Conservation (phyloP, 1,139 yeast species). For the Candida albicans region DNA sequence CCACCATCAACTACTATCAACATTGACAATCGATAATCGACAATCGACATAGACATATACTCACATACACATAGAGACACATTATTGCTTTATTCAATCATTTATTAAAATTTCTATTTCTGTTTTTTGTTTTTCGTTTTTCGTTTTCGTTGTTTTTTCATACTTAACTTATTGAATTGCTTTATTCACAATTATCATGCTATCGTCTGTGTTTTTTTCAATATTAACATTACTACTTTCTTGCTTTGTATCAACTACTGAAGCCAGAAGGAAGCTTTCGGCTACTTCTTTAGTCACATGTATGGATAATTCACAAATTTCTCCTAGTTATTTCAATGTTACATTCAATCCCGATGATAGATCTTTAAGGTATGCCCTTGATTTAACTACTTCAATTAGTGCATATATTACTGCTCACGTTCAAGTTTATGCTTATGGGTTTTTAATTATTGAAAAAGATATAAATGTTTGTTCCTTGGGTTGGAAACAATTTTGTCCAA, state of each 20-base stretch:
- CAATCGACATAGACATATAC: too few species aligned
- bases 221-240: conserved; percentile 5
- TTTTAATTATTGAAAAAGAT: conserved; percentile 52
- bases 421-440: conserved; percentile 75
- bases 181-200: background rate
- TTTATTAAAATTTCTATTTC: too few species aligned
- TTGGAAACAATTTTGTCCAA: conserved; percentile 81
- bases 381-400: conserved; percentile 59
- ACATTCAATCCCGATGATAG: conserved; percentile 65
- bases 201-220: conserved; percentile 1
- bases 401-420: conserved; percentile 59
- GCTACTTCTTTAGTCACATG: conserved; percentile 76
- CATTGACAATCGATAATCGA: too few species aligned
- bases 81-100: too few species aligned
- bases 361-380: conserved; percentile 59
- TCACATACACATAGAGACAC: too few species aligned
- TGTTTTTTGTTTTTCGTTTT: too few species aligned
- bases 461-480: conserved; percentile 60
- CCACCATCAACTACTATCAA: too few species aligned
- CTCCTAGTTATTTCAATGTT: conserved; percentile 67
- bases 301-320: conserved; percentile 63
- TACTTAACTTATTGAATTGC: too few species aligned
- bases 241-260: conserved; percentile 6
- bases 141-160: too few species aligned
- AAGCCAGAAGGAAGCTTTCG: conserved; percentile 42